Evolutionary conservation across 257 asterid species (phyloP), one percentile per base, ranked within the genome.

Genomic region (Rhazya stricta): DNA sequence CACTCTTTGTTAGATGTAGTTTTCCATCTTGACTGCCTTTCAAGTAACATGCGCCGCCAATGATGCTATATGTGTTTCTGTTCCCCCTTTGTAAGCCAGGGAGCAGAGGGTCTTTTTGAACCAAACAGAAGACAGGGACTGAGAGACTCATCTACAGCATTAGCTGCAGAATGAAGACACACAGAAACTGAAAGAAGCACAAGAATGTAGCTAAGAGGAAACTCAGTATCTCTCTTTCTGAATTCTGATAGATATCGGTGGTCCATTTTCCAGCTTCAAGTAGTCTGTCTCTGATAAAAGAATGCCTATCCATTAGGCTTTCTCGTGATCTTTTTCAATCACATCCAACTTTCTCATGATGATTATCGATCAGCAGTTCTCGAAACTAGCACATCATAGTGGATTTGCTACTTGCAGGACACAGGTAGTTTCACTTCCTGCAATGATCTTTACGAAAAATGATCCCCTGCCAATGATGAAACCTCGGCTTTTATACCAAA

Each of bases 391-490:
- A 27, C 19, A 27, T 60, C 18, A 37, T 60, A 0, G 21, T 27
- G 15, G 39, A 29, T 60, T n/a, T 25, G 53, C 53, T 9, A 57
- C 30, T 9, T 57, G 65, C 36, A 57, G 25, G 4, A 25, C 8
- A 25, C 1, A 25, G 11, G 18, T 29, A 60, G 18, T 60, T 60
- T 25, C 37, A 60, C 36, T 25, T 62, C 6, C 68, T 62, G 58
- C n/a, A 51, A 51, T 51, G 58, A 51, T 51, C 25, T 51, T 6
- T 51, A 27, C 1, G 58, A 5, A 51, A 48, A 67, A 67, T 41
- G 56, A 42, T 67, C 53, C 65, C 54, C 72, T 41, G 56, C 53
- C 54, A 42, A 9, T 37, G 71, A 43, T n/a, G 54, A 43, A 68
- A 27, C 73, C 50, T 45, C 30, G 16, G 65, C 34, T 25, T 57